A percentile compares a stretch with the other conserved stretches of the same genome.
Conservation (phyloP, 1,284 basidiomycete species). For the Pisolithus thermaeus region DNA sequence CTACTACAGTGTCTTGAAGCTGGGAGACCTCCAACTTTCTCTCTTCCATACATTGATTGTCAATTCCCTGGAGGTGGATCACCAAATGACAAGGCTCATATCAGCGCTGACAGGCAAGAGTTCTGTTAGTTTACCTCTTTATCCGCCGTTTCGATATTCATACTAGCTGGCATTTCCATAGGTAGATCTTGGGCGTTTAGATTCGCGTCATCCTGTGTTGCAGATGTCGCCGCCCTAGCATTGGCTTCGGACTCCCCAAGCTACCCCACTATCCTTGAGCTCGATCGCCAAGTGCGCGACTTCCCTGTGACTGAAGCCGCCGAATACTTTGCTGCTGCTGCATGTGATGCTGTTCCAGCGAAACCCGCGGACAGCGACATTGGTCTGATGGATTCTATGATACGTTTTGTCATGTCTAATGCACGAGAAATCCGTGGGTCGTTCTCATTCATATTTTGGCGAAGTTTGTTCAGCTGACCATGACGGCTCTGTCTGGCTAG, state of each 20-base stretch:
- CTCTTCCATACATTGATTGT: slow-evolving; percentile 53
- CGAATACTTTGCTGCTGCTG: slow-evolving; percentile 27
- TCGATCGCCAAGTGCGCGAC: slow-evolving; percentile 65
- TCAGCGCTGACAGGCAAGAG: too few species aligned
- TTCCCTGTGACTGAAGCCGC: slow-evolving; percentile 49
- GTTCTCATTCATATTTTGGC: background rate
- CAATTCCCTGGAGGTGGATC: slow-evolving; percentile 40
- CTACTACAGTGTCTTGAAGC: slow-evolving; percentile 47
- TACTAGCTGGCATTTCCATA: too few species aligned
- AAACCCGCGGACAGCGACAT: slow-evolving; percentile 13
- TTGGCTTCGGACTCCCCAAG: slow-evolving; percentile 57
- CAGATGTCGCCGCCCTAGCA: slow-evolving; percentile 58
- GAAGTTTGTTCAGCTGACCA: slow-evolving; percentile 3
- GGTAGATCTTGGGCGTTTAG: too few species aligned
- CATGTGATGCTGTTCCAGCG: slow-evolving; percentile 9
- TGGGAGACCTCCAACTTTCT: slow-evolving; percentile 59
- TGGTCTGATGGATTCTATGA: slow-evolving; percentile 35
- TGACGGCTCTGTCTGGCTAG: slow-evolving; percentile 29
- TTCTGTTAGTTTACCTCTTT: too few species aligned
- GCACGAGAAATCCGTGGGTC: slow-evolving; percentile 51
- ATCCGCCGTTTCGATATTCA: too few species aligned
- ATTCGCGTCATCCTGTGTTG: too few species aligned
- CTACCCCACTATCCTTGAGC: slow-evolving; percentile 64
- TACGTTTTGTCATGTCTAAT: slow-evolving; percentile 47
- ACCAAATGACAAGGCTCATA: too few species aligned